Percentiles rank a stretch among this genome's conserved stretches.
phyloP scores from a whole-genome alignment of 768 basidiomycete species.

The Ramaria sp. region DNA sequence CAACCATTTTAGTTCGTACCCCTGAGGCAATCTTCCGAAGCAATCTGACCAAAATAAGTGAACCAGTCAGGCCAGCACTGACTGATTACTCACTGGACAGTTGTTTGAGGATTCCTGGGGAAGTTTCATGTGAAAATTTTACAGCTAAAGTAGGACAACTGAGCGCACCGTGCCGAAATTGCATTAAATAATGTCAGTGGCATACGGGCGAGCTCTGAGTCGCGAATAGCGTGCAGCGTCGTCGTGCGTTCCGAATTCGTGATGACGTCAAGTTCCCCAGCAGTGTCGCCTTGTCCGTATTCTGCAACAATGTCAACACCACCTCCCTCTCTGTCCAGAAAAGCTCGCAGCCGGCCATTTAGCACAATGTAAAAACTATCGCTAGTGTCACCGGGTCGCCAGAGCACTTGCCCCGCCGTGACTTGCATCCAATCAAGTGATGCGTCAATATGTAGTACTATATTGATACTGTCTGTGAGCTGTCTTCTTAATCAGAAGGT shows the following conservation, averaged over 20 bases:
- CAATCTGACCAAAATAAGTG: constrained; percentile 32
- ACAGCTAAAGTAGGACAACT: not conserved
- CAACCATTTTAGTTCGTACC: constrained; percentile 65
- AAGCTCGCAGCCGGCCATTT: constrained; percentile 88
- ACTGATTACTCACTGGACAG: constrained; percentile 51
- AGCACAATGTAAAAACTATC: constrained; percentile 98
- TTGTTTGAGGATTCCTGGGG: constrained; percentile 69
- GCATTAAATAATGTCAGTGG: constrained; percentile 97
- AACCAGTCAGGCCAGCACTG: not conserved
- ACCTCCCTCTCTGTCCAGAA: constrained; percentile 69
- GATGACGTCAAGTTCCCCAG: constrained; percentile 96
- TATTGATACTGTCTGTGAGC: not conserved
- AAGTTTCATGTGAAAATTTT: not conserved
- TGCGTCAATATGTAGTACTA: constrained; percentile 93
- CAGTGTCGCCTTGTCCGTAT: constrained; percentile 94
- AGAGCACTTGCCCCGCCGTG: constrained; percentile 87
- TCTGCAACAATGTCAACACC: constrained; percentile 78
- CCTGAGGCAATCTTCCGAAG: constrained; percentile 87
- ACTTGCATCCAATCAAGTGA: constrained; percentile 99
- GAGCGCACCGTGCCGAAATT: constrained; percentile 64
- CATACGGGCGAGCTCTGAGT: constrained; percentile 94
- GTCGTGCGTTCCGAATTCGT: constrained; percentile 79
- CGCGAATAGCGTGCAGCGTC: constrained; percentile 95
- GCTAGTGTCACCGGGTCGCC: constrained; percentile 82
- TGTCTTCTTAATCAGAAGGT: not conserved